phyloP scores from a whole-genome alignment of 805 yeast genomes.

The Pichia thaimueangensis region DNA sequence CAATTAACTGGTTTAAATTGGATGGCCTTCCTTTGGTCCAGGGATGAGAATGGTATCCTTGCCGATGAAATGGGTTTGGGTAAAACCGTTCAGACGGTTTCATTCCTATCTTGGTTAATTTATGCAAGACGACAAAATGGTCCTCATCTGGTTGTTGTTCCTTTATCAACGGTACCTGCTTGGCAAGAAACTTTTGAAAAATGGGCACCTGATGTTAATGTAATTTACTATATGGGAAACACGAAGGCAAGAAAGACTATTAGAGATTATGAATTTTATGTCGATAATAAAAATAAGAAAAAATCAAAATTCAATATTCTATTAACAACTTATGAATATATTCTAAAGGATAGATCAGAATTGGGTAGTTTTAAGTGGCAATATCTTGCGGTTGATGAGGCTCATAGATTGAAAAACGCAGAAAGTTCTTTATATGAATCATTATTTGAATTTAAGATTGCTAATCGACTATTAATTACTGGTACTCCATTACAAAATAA shows the following conservation, averaged over 20 bases:
- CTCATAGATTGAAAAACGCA: slow-evolving; percentile 91
- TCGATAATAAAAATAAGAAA: slow-evolving; percentile 44
- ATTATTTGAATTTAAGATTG: slow-evolving; percentile 70
- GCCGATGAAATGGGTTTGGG: slow-evolving; percentile 99
- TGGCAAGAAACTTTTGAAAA: slow-evolving; percentile 98
- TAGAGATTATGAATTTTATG: slow-evolving; percentile 78
- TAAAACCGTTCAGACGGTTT: slow-evolving; percentile 93
- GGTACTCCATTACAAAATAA: slow-evolving; percentile 98
- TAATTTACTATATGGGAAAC: slow-evolving; percentile 90
- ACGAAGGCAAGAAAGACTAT: slow-evolving; percentile 76
- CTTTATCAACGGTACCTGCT: slow-evolving; percentile 91
- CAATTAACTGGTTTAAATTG: slow-evolving; percentile 97
- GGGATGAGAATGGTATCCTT: slow-evolving; percentile 93
- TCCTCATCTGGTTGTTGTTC: slow-evolving; percentile 94
- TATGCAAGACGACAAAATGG: slow-evolving; percentile 96
- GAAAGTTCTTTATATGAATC: slow-evolving; percentile 92
- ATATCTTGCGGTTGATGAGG: slow-evolving; percentile 96
- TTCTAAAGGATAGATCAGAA: slow-evolving; percentile 78
- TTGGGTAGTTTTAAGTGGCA: slow-evolving; percentile 89
- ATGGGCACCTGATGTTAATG: slow-evolving; percentile 96
- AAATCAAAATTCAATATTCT: slow-evolving; percentile 88
- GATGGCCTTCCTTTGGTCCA: slow-evolving; percentile 99
- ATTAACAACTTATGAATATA: slow-evolving; percentile 93
- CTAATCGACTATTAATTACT: slow-evolving; percentile 83
- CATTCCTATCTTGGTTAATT: slow-evolving; percentile 89